These are phyloP conservation scores for Komagataea norvegica DNA, from an alignment of 1,139 yeast species.

Conservation along the genomic window DNA sequence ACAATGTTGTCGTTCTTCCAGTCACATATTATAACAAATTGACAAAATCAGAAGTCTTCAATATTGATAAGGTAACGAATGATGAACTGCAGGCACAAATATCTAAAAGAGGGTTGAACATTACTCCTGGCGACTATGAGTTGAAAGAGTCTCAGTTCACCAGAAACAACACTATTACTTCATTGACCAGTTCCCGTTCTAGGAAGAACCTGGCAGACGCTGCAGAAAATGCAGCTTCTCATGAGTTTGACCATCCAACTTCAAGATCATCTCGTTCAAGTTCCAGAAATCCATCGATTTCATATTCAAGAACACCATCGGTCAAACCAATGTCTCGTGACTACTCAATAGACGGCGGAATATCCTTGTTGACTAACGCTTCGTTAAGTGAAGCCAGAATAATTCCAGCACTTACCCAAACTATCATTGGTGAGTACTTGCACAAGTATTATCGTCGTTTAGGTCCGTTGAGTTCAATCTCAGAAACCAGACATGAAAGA, in stretches of 20 bases:
- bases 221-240: slow-evolving; percentile 27
- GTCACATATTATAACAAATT: slow-evolving; percentile 57
- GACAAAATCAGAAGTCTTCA: slow-evolving; percentile 39
- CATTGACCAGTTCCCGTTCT: slow-evolving; percentile 22
- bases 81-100: slow-evolving; percentile 44
- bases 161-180: slow-evolving; percentile 22
- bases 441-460: slow-evolving; percentile 80
- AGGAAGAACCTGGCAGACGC: slow-evolving; percentile 27
- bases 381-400: slow-evolving; percentile 69
- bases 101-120: slow-evolving; percentile 43
- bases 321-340: slow-evolving; percentile 15
- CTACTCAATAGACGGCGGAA: slow-evolving; percentile 28
- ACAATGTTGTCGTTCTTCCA: slow-evolving; percentile 60
- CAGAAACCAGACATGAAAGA: slow-evolving; percentile 82
- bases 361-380: slow-evolving; percentile 65
- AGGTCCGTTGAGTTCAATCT: slow-evolving; percentile 69
- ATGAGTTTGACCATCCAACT: slow-evolving; percentile 24
- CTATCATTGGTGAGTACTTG: slow-evolving; percentile 87
- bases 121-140: slow-evolving; percentile 11
- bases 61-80: slow-evolving; percentile 43
- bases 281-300: slow-evolving; percentile 19
- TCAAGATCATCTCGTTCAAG: slow-evolving; percentile 16
- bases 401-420: slow-evolving; percentile 86
- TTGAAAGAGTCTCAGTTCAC: slow-evolving; percentile 14
- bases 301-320: slow-evolving; percentile 18